Evolutionary conservation across 2,329 filamentous ascomycete genomes (phyloP), one percentile per base, ranked within the genome.

Genomic region (Colletotrichum somersetense): DNA sequence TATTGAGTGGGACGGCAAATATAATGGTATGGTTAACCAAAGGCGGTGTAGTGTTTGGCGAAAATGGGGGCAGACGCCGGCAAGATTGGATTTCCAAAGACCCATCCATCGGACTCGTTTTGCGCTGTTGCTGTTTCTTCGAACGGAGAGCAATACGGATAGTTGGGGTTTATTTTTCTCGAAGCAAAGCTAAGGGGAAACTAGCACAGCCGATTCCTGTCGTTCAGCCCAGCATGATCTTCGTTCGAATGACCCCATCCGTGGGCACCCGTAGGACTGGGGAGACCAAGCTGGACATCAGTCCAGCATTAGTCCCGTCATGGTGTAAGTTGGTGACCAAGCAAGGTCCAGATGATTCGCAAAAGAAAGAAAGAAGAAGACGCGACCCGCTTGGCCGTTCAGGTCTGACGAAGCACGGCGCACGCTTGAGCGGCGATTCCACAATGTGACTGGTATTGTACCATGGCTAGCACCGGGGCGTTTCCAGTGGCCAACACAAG

Each of bases 141-240:
- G 40, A 53, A 44, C 55, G 56, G 48, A 35, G 42, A 62, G 59
- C 64, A 42, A 72, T 56, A 30, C 30, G 30, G 30, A 30, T 30
- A 57, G 56, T 67, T 73, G 72, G 69, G 64, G 55, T 68, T 42
- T 69, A 71, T 53, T 71, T 73, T 61, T 70, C 35, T 66, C 46
- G 53, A 69, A 61, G 63, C 33, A 38, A 61, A 61, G 30, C 46
- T 71, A 66, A 66, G 46, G 70, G 67, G 59, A 23, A 59, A 38
- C 42, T 58, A 50, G 53, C 23, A 52, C 42, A 55, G 44, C 33
- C 18, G 20, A 74, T 64, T 74, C 75, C 67, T 73, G 75, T 73
- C 65, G 23, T 74, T 74, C 73, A 76, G 74, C 74, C 70, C 62
- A 66, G 33, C 61, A 74, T 64, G 66, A 66, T 71, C 48, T 38